Base-by-base conservation (phyloP, 2,329 filamentous ascomycete species). In the Blumeriella jaapii region DNA sequence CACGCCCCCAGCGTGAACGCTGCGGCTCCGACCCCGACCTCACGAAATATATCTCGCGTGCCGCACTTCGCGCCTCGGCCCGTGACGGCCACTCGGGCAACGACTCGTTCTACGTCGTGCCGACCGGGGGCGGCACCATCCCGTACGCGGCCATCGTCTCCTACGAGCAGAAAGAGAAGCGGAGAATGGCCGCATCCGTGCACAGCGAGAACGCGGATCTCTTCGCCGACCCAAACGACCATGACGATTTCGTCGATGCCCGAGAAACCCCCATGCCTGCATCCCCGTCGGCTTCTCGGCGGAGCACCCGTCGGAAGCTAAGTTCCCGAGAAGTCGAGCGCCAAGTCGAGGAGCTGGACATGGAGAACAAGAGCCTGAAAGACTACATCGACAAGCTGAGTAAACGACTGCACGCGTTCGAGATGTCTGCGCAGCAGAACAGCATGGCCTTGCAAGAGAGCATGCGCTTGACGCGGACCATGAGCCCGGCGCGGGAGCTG, bases 101-200 rank as follows among this genome's bases (percentile, higher is more conserved):
- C 39, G 82, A 82, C 50, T 91, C 82, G 6, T 98, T 98, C 62
- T 96, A 95, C 56, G 82, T 96, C 1, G 91, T 98, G 1, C 91
- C 89, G 3, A 82, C 83, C 0, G 85, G 82, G 12, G 89, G 91
- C 4, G 86, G 89, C 45, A 95, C 86, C 2, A 80, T 87, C 41
- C 91, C 86, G 0, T 98, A 96, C 54, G 87, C 91, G 28, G 86
- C 82, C 43, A 95, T 98, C 34, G 64, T 94, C 13, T 79, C 66
- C 26, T 78, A 74, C 47, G 74, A 72, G 22, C 71, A 77, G 45
- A 79, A 79, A 50, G 75, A 79, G 54, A 75, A 71, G 54, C 65
- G 74, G 6, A 70, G 74, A 7, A 55, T 71, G 32, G 70, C 64
- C 15, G 67, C 68, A 5, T 70, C 68, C 2, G 50, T 62, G 6